Conservation (phyloP, 306 rosid genomes). For the Vicia villosa region DNA sequence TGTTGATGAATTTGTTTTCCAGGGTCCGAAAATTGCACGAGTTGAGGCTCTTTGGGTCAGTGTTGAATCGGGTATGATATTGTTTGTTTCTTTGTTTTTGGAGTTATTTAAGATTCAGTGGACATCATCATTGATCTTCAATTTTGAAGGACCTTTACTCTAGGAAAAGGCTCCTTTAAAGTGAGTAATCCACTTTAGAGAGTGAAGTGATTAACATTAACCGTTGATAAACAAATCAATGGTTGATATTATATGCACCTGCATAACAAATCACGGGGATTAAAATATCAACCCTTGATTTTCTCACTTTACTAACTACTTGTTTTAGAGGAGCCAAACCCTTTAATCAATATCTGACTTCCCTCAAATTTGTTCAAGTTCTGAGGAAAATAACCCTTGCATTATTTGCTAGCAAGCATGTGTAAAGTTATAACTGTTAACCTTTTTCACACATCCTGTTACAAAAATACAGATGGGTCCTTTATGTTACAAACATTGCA, state of each 20-base stretch:
- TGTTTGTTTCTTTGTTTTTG: constrained; percentile 25
- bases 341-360: background rate
- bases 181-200: no score
- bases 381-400: constrained; percentile 2
- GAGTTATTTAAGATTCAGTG: constrained; percentile 11
- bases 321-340: no score
- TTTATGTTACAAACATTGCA: no score
- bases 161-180: no score
- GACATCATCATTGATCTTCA: constrained; percentile 25
- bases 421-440: background rate
- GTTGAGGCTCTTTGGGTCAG: constrained; percentile 78
- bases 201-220: no score
- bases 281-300: no score
- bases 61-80: constrained; percentile 78
- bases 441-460: no score
- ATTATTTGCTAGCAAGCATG: constrained; percentile 22
- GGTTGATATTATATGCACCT: no score
- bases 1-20: constrained; percentile 68
- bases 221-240: no score
- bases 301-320: no score
- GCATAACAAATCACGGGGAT: no score
- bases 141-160: constrained; percentile 3
- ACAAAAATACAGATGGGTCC: no score
- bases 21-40: constrained; percentile 69
- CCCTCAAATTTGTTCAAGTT: background rate